Percentiles rank a stretch among this genome's conserved stretches.
These are phyloP conservation scores for Cercospora sp. DNA, from an alignment of 2,329 filamentous ascomycete species.

Conservation along the genomic window DNA sequence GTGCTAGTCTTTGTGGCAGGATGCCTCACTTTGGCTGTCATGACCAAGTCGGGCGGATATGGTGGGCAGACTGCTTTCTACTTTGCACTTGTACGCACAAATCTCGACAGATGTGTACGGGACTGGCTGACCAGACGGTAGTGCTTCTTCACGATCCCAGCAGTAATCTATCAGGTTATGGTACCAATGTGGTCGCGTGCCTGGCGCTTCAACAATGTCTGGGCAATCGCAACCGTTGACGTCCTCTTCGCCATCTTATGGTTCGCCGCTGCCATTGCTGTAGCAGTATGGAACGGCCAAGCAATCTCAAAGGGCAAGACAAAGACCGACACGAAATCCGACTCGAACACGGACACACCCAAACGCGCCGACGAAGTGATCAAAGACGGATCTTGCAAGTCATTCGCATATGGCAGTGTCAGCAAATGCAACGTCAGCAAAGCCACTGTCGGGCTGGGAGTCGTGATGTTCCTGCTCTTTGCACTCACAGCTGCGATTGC, in stretches of 20 bases:
- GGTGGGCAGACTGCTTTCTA: slow-evolving; percentile 59
- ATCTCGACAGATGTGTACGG: background rate
- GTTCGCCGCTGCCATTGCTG: slow-evolving; percentile 59
- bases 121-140: slow-evolving; percentile 33
- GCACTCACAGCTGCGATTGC: slow-evolving; percentile 54
- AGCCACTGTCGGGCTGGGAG: slow-evolving; percentile 57
- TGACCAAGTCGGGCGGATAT: slow-evolving; percentile 55
- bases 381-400: slow-evolving; percentile 51
- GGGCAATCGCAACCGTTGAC: slow-evolving; percentile 60
- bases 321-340: slow-evolving; percentile 24
- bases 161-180: slow-evolving; percentile 60
- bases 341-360: slow-evolving; percentile 7
- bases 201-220: slow-evolving; percentile 59
- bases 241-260: slow-evolving; percentile 57
- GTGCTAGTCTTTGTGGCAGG: slow-evolving; percentile 60
- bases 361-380: slow-evolving; percentile 23
- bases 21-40: slow-evolving; percentile 59
- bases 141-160: slow-evolving; percentile 62
- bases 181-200: slow-evolving; percentile 62
- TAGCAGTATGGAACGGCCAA: slow-evolving; percentile 57
- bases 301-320: slow-evolving; percentile 54
- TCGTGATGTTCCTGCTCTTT: slow-evolving; percentile 60
- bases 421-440: slow-evolving; percentile 59
- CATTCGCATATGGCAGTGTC: slow-evolving; percentile 56
- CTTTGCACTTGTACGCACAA: slow-evolving; percentile 55